Percentiles rank a stretch among this genome's conserved stretches.
Conservation (phyloP, 116 monocot species). For the Phalaenopsis hybrid region DNA sequence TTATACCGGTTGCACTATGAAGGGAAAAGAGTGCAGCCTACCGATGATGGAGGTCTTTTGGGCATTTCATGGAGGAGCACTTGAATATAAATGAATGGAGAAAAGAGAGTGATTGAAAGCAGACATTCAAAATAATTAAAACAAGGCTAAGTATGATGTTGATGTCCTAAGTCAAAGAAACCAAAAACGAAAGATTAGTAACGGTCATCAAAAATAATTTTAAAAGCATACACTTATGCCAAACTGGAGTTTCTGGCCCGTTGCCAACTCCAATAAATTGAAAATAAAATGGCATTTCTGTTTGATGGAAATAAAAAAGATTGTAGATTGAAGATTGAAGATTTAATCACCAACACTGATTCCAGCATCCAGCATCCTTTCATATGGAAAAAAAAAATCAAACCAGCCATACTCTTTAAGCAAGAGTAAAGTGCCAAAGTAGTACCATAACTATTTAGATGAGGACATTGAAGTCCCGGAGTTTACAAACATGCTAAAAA, state of each 20-base stretch:
- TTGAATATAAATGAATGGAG: not conserved
- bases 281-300: not conserved
- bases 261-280: not conserved
- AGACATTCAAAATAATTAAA: not conserved
- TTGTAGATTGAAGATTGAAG: not conserved
- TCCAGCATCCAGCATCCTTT: not conserved
- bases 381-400: too few species aligned
- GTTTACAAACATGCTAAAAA: too few species aligned
- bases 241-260: not conserved
- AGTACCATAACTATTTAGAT: not conserved
- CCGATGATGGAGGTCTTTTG: too few species aligned
- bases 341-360: not conserved
- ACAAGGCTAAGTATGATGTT: not conserved
- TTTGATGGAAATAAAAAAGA: not conserved
- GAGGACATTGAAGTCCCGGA: too few species aligned
- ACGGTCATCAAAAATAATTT: not conserved
- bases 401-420: too few species aligned
- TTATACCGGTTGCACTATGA: too few species aligned
- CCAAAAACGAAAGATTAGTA: not conserved
- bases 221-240: not conserved
- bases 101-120: not conserved
- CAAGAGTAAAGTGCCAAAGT: too few species aligned
- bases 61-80: not conserved
- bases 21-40: too few species aligned
- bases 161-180: not conserved